Conservation (phyloP, 805 yeast genomes). For the Nakazawaea wyomingensis region DNA sequence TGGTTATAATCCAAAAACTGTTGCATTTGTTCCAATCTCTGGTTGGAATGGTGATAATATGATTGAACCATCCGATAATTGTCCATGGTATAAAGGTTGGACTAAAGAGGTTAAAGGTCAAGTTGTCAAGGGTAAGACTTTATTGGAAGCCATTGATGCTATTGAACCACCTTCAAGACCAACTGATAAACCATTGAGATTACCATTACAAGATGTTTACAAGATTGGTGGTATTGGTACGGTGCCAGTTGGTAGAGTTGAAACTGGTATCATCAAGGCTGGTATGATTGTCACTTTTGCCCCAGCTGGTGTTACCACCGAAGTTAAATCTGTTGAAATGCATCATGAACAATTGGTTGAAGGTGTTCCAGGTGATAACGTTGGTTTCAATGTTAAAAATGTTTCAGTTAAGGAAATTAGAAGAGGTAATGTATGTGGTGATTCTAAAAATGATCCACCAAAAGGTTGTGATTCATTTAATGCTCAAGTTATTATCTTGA, state of each 20-base stretch:
- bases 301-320: slow-evolving; percentile 87
- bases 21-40: slow-evolving; percentile 85
- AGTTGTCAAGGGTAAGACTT: slow-evolving; percentile 70
- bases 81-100: slow-evolving; percentile 90
- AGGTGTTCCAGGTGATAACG: slow-evolving; percentile 90
- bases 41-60: slow-evolving; percentile 94
- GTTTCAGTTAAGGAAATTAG: slow-evolving; percentile 84
- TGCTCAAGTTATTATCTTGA: slow-evolving; percentile 82
- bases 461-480: slow-evolving; percentile 72
- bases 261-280: slow-evolving; percentile 87
- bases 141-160: slow-evolving; percentile 81
- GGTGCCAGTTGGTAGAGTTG: slow-evolving; percentile 92
- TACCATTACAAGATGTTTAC: slow-evolving; percentile 88
- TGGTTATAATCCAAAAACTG: slow-evolving; percentile 78
- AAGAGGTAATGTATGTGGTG: slow-evolving; percentile 92
- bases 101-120: slow-evolving; percentile 74
- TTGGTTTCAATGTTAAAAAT: slow-evolving; percentile 87
- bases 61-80: slow-evolving; percentile 78
- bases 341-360: slow-evolving; percentile 76
- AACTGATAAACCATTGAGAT: slow-evolving; percentile 80
- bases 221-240: slow-evolving; percentile 91
- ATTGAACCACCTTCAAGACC: slow-evolving; percentile 79
- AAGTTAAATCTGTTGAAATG: slow-evolving; percentile 86
- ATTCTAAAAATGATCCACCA: slow-evolving; percentile 87
- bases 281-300: slow-evolving; percentile 88